Conservation (phyloP, 768 basidiomycete genomes). For the Agrocybe praecox region DNA sequence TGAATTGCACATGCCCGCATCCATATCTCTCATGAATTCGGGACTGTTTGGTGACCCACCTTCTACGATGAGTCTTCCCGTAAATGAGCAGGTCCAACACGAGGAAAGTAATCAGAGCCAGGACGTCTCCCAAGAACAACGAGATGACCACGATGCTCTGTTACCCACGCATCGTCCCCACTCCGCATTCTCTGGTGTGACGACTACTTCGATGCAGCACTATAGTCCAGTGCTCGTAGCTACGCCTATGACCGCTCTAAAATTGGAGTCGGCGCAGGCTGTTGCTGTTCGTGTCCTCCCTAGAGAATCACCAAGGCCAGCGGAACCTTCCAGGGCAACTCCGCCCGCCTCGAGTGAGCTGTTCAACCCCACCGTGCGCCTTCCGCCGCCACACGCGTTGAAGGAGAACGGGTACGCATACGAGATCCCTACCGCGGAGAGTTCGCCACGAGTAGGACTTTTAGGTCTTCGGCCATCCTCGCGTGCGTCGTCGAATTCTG, state of each 20-base stretch:
- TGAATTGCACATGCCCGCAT: constrained; percentile 9
- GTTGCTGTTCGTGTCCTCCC: constrained; percentile 19
- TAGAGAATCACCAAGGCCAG: neutral
- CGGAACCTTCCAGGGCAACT: neutral
- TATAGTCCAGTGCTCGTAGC: neutral
- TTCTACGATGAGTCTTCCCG: neutral
- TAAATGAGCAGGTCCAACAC: neutral
- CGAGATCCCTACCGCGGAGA: constrained; percentile 27
- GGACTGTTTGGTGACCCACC: constrained; percentile 10
- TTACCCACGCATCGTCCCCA: neutral
- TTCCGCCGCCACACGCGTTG: constrained; percentile 54
- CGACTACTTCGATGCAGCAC: neutral
- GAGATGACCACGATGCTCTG: neutral
- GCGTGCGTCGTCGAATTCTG: neutral
- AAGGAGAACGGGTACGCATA: constrained; percentile 19
- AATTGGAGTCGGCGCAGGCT: constrained; percentile 23
- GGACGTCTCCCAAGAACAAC: neutral
- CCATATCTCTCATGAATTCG: constrained; percentile 17
- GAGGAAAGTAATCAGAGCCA: neutral
- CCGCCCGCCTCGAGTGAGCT: constrained; percentile 4
- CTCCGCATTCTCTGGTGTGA: neutral
- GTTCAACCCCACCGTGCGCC: constrained; percentile 20
- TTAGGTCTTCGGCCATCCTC: neutral
- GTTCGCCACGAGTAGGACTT: constrained; percentile 6
- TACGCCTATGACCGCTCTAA: constrained; percentile 19